Base-by-base conservation (phyloP, 805 yeast species). In the Torulaspora gathmanii region DNA sequence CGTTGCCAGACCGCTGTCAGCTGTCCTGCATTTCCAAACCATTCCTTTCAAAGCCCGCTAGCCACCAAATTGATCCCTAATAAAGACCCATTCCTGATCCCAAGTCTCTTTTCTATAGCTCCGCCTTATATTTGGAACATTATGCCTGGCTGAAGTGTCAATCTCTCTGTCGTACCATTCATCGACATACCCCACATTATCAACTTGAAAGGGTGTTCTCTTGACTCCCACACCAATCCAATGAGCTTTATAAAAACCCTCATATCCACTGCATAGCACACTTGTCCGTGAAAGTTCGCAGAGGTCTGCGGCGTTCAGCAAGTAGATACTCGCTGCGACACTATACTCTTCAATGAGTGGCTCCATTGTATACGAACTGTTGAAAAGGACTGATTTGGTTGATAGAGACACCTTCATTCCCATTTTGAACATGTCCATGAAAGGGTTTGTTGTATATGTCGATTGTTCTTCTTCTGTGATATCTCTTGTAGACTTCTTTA, bases 341-440 rank as follows among this genome's bases (percentile, higher is more conserved):
- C 68, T 62, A 39, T 60, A 63, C 31, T 63, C 68, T 45, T 63
- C 68, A 19, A 63, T 58, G 5, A 61, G 45, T 1, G 68, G 68
- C 40, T 63, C 68, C 35, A 47, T 37, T 2, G 68, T 63, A 41
- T 62, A 63, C 2, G 66, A 63, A 15, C 59, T 58, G 42, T 62
- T 63, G 41, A 51, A 57, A 10, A 63, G 50, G 4, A 61, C 53
- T 1, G 66, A 63, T 25, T 52, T 57, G 6, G 61, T 57, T 1
- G 66, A 62, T 7, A 63, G 23, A 2, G 58, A 45, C 1, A 61
- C 54, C 22, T 53, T 53, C 47, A 61, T 51, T 2, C 68, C 68
- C 22, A 56, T 50, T 33, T 57, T 60, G 12, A 59, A 54, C 52
- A 63, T 46, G 16, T 54, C 50, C 58, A 63, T 54, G 41, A 60